Conservation (phyloP, 2,329 filamentous ascomycete genomes). For the Fusarium denticulatum region DNA sequence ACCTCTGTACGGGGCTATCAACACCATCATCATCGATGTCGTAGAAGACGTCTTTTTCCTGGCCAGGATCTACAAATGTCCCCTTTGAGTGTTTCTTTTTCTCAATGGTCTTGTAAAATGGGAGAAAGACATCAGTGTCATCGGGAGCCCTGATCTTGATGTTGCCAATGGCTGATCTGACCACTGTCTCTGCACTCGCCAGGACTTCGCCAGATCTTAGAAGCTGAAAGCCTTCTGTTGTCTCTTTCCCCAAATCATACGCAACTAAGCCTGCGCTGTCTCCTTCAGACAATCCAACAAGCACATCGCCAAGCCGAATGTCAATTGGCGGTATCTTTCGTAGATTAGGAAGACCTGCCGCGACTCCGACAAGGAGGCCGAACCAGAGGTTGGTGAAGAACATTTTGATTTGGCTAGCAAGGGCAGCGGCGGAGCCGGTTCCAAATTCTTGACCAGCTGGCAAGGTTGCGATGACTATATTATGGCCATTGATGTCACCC, state of each 20-base stretch:
- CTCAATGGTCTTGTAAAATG: conserved; percentile 40
- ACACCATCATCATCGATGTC: background rate
- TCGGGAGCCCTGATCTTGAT: conserved; percentile 43
- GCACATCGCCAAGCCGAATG: conserved; percentile 52
- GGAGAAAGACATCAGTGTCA: conserved; percentile 34
- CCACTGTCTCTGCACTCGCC: conserved; percentile 43
- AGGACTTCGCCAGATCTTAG: conserved; percentile 41
- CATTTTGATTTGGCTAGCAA: conserved; percentile 48
- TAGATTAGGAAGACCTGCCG: conserved; percentile 48
- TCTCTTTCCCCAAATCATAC: conserved; percentile 50
- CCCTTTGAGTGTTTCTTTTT: conserved; percentile 36
- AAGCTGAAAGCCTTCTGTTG: conserved; percentile 39
- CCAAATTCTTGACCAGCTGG: conserved; percentile 48
- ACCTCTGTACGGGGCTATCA: background rate
- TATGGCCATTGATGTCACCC: conserved; percentile 49
- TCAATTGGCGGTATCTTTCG: conserved; percentile 40
- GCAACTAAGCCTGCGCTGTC: conserved; percentile 44
- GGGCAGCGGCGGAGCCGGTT: conserved; percentile 46
- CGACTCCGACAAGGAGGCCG: conserved; percentile 50
- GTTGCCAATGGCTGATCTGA: conserved; percentile 48
- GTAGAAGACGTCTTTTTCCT: conserved; percentile 43
- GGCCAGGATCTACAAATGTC: conserved; percentile 47
- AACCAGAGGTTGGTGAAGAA: conserved; percentile 51
- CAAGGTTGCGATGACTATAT: conserved; percentile 50
- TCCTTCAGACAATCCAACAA: conserved; percentile 44